Conservation (phyloP, 2,329 filamentous ascomycete species). For the Trichoderma harzianum region DNA sequence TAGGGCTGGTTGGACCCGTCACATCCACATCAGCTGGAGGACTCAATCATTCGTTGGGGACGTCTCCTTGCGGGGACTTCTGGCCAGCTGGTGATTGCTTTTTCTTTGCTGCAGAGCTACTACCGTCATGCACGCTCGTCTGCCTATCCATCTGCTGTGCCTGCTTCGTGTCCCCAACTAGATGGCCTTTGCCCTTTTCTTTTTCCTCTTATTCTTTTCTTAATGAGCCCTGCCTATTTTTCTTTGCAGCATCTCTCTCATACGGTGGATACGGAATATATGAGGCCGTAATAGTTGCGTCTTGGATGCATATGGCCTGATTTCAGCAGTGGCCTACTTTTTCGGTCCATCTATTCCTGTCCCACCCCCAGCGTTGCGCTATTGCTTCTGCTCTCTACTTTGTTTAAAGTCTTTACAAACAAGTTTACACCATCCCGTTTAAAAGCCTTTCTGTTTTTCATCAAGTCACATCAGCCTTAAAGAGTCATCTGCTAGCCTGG, state of each 20-base stretch:
- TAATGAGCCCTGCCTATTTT: background rate
- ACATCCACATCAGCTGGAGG: conserved; percentile 10
- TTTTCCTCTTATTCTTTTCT: background rate
- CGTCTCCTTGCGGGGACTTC: conserved; percentile 7
- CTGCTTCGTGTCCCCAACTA: conserved; percentile 6
- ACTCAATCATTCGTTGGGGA: conserved; percentile 5
- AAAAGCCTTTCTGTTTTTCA: background rate
- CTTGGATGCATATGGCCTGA: background rate
- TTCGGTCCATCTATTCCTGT: background rate
- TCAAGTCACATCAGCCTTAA: background rate
- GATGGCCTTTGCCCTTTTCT: background rate
- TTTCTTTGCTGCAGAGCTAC: background rate
- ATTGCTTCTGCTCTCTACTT: background rate
- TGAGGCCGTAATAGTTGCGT: background rate
- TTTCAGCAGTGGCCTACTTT: conserved; percentile 13
- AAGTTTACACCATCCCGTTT: background rate
- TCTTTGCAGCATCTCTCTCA: background rate
- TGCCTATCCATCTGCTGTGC: conserved; percentile 5
- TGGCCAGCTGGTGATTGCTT: background rate
- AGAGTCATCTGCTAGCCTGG: background rate
- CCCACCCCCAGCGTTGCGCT: conserved; percentile 3
- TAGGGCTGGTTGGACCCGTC: conserved; percentile 13
- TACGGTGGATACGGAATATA: conserved; percentile 6
- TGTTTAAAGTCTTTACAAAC: background rate
- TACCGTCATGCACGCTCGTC: background rate